These are phyloP conservation scores for Yamadazyma diospyri DNA, from an alignment of 1,139 yeast species.

Conservation along the genomic window DNA sequence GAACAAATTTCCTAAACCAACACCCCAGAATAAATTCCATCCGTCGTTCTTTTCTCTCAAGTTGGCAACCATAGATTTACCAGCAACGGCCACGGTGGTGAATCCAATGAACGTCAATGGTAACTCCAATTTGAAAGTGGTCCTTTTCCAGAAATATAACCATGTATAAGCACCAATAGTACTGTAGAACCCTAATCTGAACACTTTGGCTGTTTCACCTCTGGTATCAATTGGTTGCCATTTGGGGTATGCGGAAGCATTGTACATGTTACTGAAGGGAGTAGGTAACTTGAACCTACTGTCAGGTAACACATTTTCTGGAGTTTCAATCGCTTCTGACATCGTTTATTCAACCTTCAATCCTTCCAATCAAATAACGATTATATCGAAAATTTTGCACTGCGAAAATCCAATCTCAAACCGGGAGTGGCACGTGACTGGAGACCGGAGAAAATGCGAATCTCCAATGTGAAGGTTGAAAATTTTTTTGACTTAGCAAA, in stretches of 20 bases:
- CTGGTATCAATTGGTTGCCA: slow-evolving; percentile 46
- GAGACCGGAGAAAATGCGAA: not conserved
- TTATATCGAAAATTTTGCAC: slow-evolving; percentile 7
- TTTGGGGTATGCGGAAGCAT: slow-evolving; percentile 41
- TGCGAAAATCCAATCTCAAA: slow-evolving; percentile 1
- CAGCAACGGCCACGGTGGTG: slow-evolving; percentile 42
- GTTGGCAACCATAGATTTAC: slow-evolving; percentile 40
- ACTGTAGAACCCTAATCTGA: slow-evolving; percentile 41
- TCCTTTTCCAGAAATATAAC: slow-evolving; percentile 47
- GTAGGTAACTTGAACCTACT: slow-evolving; percentile 42
- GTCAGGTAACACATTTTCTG: slow-evolving; percentile 24
- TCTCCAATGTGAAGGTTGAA: not conserved
- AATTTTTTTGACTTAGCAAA: slow-evolving; percentile 3
- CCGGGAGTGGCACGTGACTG: not conserved
- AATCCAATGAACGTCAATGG: slow-evolving; percentile 42
- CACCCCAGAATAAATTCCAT: slow-evolving; percentile 48
- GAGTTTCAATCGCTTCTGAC: slow-evolving; percentile 8
- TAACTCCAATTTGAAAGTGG: slow-evolving; percentile 41
- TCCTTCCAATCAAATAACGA: slow-evolving; percentile 12
- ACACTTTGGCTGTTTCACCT: slow-evolving; percentile 38
- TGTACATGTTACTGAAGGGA: slow-evolving; percentile 40
- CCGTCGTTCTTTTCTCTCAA: slow-evolving; percentile 49
- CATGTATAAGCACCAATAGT: slow-evolving; percentile 49
- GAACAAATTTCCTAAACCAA: slow-evolving; percentile 41
- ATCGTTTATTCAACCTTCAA: slow-evolving; percentile 2